These are phyloP conservation scores for Raphanus hybrid DNA, from an alignment of 441 rosid species.

Conservation along the genomic window DNA sequence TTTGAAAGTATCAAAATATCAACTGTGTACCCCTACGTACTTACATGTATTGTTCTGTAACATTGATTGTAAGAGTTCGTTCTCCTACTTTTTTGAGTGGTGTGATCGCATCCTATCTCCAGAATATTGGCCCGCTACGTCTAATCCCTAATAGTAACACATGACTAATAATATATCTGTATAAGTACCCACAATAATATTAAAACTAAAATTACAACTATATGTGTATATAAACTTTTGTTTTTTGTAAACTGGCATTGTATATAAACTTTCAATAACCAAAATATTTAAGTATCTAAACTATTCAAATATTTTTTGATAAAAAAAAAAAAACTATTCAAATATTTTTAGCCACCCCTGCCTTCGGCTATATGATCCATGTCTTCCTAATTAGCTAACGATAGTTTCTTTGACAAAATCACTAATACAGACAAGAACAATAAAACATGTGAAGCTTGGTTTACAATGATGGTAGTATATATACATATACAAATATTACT, in stretches of 20 bases:
- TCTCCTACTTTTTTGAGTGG: background rate
- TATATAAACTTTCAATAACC: background rate
- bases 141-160: conserved; percentile 2
- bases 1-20: background rate
- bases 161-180: background rate
- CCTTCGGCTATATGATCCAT: background rate
- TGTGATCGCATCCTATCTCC: conserved; percentile 32
- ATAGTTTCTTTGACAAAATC: too few species aligned
- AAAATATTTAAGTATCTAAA: background rate
- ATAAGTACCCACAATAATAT: background rate
- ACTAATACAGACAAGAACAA: too few species aligned
- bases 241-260: too few species aligned
- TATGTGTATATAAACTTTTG: too few species aligned
- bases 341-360: background rate
- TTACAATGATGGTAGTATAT: too few species aligned
- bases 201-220: background rate
- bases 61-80: background rate
- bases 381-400: too few species aligned
- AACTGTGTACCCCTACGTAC: conserved; percentile 36
- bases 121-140: conserved; percentile 27
- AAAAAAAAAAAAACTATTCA: too few species aligned
- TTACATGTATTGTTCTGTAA: conserved; percentile 10
- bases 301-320: background rate
- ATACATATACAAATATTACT: too few species aligned
- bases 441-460: too few species aligned